Evolutionary conservation across 257 asterid genomes (phyloP).

Genomic region (Fraxinus pennsylvanica): DNA sequence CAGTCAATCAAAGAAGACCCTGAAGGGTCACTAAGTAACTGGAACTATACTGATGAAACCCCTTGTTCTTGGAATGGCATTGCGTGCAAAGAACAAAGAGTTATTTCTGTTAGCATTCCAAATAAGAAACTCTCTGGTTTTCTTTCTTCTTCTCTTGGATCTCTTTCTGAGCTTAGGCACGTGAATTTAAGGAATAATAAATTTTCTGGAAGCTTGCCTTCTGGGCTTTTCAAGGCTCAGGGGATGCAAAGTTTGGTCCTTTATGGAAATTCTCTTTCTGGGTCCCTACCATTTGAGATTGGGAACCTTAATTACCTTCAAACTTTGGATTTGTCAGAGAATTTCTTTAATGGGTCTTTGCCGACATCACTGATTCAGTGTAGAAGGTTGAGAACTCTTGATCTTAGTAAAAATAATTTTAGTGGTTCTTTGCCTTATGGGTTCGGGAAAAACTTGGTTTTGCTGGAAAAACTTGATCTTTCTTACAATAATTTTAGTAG

Average conservation of each 20-base stretch:
- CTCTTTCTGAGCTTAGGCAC: slow-evolving; percentile 73
- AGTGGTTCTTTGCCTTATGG: slow-evolving; percentile 65
- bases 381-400: slow-evolving; percentile 59
- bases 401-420: slow-evolving; percentile 57
- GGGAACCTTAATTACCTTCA: slow-evolving; percentile 66
- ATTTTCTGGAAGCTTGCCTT: slow-evolving; percentile 58
- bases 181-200: slow-evolving; percentile 69
- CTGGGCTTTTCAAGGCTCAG: slow-evolving; percentile 49
- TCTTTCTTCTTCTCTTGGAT: slow-evolving; percentile 73
- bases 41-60: slow-evolving; percentile 73
- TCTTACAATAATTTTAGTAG: slow-evolving; percentile 62
- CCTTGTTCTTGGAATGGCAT: slow-evolving; percentile 96
- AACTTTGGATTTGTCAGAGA: slow-evolving; percentile 63
- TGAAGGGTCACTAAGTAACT: slow-evolving; percentile 60
- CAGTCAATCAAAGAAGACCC: slow-evolving; percentile 62
- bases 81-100: slow-evolving; percentile 66
- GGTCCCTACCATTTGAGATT: slow-evolving; percentile 64
- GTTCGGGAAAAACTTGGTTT: slow-evolving; percentile 54
- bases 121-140: slow-evolving; percentile 69
- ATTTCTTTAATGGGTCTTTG: slow-evolving; percentile 65
- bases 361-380: slow-evolving; percentile 61
- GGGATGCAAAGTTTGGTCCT: slow-evolving; percentile 86
- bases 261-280: slow-evolving; percentile 70
- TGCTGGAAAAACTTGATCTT: slow-evolving; percentile 70
- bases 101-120: slow-evolving; percentile 70